phyloP scores from a whole-genome alignment of 2,329 filamentous ascomycete species.

The Exophiala lecanii-corni region DNA sequence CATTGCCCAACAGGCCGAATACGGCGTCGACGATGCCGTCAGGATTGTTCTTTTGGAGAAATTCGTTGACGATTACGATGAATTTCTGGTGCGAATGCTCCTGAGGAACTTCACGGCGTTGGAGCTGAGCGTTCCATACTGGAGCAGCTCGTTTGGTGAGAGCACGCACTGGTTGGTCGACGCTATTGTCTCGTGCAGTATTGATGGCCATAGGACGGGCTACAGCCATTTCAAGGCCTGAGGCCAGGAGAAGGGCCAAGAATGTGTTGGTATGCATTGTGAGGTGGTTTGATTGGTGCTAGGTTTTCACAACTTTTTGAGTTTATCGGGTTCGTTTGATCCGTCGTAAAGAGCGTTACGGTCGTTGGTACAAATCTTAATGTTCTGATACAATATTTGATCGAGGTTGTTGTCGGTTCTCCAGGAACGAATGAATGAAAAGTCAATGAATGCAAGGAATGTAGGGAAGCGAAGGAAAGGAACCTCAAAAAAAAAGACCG shows the following conservation, averaged over 20 bases:
- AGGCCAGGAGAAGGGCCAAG: conserved; percentile 12
- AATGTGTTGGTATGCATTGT: conserved; percentile 16
- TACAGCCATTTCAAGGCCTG: conserved; percentile 6
- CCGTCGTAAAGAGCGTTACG: too few relatives aligned
- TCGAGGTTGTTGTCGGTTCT: conserved; percentile 13
- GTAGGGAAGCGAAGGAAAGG: neutral
- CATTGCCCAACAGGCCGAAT: conserved; percentile 51
- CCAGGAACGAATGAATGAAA: conserved; percentile 18
- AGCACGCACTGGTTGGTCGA: neutral
- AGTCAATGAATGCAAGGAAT: conserved; percentile 5
- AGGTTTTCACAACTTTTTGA: too few relatives aligned
- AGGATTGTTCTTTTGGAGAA: conserved; percentile 46
- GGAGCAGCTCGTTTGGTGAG: neutral
- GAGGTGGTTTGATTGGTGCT: neutral
- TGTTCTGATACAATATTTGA: conserved; percentile 7
- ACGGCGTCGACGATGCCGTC: conserved; percentile 46
- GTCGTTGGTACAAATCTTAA: neutral
- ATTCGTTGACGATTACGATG: conserved; percentile 42
- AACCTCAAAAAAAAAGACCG: conserved; percentile 3
- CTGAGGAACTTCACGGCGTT: conserved; percentile 51
- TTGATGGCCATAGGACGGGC: conserved; percentile 12
- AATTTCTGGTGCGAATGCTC: conserved; percentile 53
- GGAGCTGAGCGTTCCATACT: conserved; percentile 10
- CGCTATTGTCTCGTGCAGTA: neutral
- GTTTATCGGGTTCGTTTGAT: too few relatives aligned